Evolutionary conservation across 805 yeast species (phyloP).

Genomic region (Cyberlindnera americana): DNA sequence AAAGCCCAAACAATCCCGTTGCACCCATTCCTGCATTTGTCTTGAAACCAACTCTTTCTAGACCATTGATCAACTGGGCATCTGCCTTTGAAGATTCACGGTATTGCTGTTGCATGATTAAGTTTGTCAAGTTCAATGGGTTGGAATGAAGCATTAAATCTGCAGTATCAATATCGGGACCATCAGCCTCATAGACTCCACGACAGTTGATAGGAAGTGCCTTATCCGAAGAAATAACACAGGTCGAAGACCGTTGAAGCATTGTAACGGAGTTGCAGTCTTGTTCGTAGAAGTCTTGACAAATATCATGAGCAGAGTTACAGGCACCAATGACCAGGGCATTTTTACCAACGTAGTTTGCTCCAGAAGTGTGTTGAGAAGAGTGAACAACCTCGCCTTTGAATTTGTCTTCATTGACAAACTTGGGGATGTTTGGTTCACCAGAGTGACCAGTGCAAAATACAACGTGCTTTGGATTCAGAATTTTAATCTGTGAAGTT

Average conservation of each 20-base stretch:
- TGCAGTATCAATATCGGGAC: constrained; percentile 37
- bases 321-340: constrained; percentile 45
- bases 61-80: constrained; percentile 30
- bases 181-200: constrained; percentile 36
- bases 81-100: constrained; percentile 34
- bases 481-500: constrained; percentile 24
- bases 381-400: constrained; percentile 40
- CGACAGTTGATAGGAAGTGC: constrained; percentile 32
- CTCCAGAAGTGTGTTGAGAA: constrained; percentile 40
- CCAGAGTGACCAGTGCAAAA: constrained; percentile 47
- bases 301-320: constrained; percentile 44
- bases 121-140: constrained; percentile 35
- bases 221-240: constrained; percentile 36
- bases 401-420: constrained; percentile 36
- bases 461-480: constrained; percentile 37
- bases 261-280: constrained; percentile 39
- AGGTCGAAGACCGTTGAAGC: constrained; percentile 44
- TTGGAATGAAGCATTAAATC: constrained; percentile 35
- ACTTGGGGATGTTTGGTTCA: constrained; percentile 40
- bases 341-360: constrained; percentile 37
- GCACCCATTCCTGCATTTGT: constrained; percentile 41
- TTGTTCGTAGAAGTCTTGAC: constrained; percentile 43
- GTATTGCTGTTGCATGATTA: constrained; percentile 36
- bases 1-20: constrained; percentile 40
- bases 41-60: constrained; percentile 36